Evolutionary conservation across 2,329 filamentous ascomycete genomes (phyloP), one percentile per base, ranked within the genome.

Genomic region (Ascochyta viciae-villosae): DNA sequence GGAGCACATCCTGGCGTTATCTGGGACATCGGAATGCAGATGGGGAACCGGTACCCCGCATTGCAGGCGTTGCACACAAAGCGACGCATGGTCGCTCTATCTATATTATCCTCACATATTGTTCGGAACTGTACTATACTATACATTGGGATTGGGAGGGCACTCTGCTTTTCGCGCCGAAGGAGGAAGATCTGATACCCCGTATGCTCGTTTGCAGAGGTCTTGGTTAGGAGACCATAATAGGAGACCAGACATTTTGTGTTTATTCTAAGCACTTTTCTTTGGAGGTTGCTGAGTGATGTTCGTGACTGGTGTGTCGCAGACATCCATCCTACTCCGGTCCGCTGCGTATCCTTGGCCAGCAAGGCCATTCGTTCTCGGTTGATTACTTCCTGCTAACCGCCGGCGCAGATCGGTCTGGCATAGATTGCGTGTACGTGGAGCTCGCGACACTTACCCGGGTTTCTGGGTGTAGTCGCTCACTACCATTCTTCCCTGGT

Each of bases 121-220:
- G 8, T 40, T 29, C 35, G 40, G 31, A 33, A 26, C 10, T 54
- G 50, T 48, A 54, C 50, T 43, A 54, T 54, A 53, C n/a, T 22
- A 19, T 46, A 39, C 26, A 34, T 42, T 26, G 42, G 49, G 49
- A 50, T 50, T 45, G 38, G 50, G 53, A 51, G 46, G 58, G 52
- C 51, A 43, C 16, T 41, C 46, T 57, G 38, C 15, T 46, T 57
- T 48, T 40, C 35, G 13, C 54, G 41, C 47, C 52, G 56, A 63
- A 40, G 63, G 62, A 61, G 47, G 52, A 65, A 60, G 59, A 68
- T 64, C 62, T 72, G 70, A 73, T 73, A 73, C 70, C 70, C 66
- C 55, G 46, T 60, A 58, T n/a, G 31, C 49, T 43, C 35, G 44
- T 38, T 22, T 43, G 23, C 39, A 47, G 7, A n/a, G 43, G 27